Evolutionary conservation across 2,329 filamentous ascomycete genomes (phyloP).

Genomic region (Alternaria novae-zelandiae): DNA sequence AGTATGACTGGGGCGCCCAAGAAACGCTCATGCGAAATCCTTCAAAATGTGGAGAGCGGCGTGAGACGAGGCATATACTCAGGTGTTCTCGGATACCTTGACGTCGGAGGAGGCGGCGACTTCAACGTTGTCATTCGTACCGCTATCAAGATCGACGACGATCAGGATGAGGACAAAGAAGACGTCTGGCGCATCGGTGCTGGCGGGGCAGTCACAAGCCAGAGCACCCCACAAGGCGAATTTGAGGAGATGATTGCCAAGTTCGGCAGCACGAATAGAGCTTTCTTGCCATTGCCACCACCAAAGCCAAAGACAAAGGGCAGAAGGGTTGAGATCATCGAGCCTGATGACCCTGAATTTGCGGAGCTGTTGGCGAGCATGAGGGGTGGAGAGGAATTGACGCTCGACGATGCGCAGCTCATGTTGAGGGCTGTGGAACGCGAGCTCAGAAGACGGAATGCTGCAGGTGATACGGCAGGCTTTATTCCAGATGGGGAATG

Average conservation of each 20-base stretch:
- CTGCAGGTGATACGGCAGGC: conserved; percentile 1
- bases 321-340: conserved; percentile 24
- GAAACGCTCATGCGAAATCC: conserved; percentile 85
- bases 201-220: conserved; percentile 85
- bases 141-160: conserved; percentile 62
- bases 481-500: conserved; percentile 8
- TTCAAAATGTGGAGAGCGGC: conserved; percentile 70
- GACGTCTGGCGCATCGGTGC: conserved; percentile 85
- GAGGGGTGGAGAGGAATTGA: conserved; percentile 21
- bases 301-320: conserved; percentile 15
- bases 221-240: conserved; percentile 81
- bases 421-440: conserved; percentile 24
- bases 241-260: conserved; percentile 80
- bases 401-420: conserved; percentile 24
- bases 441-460: conserved; percentile 17
- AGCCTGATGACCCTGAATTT: conserved; percentile 27
- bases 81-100: conserved; percentile 88
- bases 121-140: conserved; percentile 92
- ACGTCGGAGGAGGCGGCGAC: conserved; percentile 82
- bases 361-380: conserved; percentile 25
- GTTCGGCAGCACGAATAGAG: conserved; percentile 42
- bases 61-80: conserved; percentile 79
- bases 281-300: conserved; percentile 32
- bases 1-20: conserved; percentile 98
- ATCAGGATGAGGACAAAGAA: conserved; percentile 18